Evolutionary conservation across 148 eudicot species (phyloP).

Genomic region (Drosera capensis): DNA sequence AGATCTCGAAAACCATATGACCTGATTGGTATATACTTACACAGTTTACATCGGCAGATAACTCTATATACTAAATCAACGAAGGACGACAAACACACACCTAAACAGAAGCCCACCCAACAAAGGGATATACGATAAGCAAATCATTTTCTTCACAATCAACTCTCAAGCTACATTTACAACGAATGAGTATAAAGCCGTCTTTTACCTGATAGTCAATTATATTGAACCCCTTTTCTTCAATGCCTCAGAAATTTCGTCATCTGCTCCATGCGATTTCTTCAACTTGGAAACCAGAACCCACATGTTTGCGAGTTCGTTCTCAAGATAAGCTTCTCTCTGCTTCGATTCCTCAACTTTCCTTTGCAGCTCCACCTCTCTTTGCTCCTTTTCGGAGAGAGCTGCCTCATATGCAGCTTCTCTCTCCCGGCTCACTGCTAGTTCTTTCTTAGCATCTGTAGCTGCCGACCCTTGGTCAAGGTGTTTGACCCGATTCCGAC

Average conservation of each 20-base stretch:
- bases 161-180: too few species aligned
- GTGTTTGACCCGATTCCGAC: conserved; percentile 34
- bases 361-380: conserved; percentile 54
- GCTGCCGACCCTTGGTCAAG: conserved; percentile 42
- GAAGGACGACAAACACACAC: too few species aligned
- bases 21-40: too few species aligned
- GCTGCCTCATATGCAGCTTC: conserved; percentile 66
- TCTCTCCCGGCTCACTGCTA: conserved; percentile 61
- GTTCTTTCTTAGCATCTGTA: conserved; percentile 59
- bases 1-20: too few species aligned
- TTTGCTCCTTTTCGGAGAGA: conserved; percentile 52
- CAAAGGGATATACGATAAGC: too few species aligned
- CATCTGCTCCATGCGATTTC: conserved; percentile 41
- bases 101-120: too few species aligned
- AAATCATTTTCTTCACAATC: too few species aligned
- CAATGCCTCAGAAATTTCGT: not conserved
- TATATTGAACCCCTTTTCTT: too few species aligned
- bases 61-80: too few species aligned
- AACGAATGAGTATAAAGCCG: too few species aligned
- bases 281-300: conserved; percentile 88
- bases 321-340: conserved; percentile 89
- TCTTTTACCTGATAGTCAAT: too few species aligned
- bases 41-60: too few species aligned
- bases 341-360: conserved; percentile 78
- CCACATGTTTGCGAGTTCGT: conserved; percentile 99